A percentile compares a stretch with the other conserved stretches of the same genome.
phyloP scores from a whole-genome alignment of 78 protist genomes.

The Dictyostelium intermedium region DNA sequence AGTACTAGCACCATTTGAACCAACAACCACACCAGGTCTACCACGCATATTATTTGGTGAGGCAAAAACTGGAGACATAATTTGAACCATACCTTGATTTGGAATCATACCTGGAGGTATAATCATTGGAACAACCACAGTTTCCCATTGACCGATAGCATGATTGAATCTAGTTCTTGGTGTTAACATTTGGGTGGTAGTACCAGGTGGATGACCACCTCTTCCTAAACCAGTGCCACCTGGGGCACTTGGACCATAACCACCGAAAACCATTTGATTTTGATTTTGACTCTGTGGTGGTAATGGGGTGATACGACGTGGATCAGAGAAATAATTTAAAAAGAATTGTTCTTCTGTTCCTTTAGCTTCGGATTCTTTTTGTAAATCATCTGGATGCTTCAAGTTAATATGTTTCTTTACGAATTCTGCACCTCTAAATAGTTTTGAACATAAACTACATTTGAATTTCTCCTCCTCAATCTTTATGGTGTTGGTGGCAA shows the following conservation, averaged over 20 bases:
- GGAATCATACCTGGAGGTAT: conserved; percentile 18
- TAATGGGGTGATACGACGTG: conserved; percentile 49
- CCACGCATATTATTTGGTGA: conserved; percentile 26
- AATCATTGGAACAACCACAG: conserved; percentile 17
- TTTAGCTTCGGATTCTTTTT: conserved; percentile 22
- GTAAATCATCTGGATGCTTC: conserved; percentile 63
- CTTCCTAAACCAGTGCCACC: background rate
- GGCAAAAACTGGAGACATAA: conserved; percentile 43
- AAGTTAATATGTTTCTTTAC: conserved; percentile 72
- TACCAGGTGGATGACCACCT: background rate
- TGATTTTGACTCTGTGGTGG: background rate
- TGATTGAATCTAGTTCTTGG: conserved; percentile 38
- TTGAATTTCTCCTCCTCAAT: conserved; percentile 49
- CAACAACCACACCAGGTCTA: background rate
- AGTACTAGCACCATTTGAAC: background rate
- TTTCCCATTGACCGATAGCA: conserved; percentile 25
- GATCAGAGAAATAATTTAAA: conserved; percentile 71
- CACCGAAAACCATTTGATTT: background rate
- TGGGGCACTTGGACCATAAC: background rate
- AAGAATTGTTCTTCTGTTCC: conserved; percentile 75
- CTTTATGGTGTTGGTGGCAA: conserved; percentile 42
- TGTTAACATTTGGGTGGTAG: background rate
- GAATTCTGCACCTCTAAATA: conserved; percentile 65
- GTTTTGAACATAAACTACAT: conserved; percentile 40
- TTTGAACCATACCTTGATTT: background rate